phyloP scores from a whole-genome alignment of 2,329 filamentous ascomycete genomes.

The Microdochium nivale region DNA sequence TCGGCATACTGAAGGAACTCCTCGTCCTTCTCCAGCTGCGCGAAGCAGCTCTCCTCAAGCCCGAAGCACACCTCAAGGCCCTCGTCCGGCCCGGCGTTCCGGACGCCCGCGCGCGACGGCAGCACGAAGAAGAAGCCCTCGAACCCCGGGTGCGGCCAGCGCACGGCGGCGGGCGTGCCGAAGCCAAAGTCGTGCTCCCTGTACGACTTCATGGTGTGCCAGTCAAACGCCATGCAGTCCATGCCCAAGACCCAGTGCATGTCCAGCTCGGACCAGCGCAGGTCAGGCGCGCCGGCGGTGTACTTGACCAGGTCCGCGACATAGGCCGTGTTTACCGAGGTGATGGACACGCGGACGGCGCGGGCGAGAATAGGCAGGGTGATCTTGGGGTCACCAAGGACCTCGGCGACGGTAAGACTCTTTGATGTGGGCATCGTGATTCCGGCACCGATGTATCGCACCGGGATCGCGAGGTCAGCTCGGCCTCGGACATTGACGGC shows the following conservation, averaged over 20 bases:
- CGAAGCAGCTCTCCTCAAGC: constrained; percentile 1
- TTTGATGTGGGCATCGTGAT: too few relatives aligned
- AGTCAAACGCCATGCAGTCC: constrained; percentile 3
- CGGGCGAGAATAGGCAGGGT: too few relatives aligned
- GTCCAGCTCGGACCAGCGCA: constrained; percentile 1
- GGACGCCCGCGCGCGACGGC: neutral
- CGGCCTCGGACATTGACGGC: constrained; percentile 1
- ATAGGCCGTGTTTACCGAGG: neutral
- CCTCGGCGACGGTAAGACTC: too few relatives aligned
- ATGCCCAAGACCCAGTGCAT: constrained; percentile 1
- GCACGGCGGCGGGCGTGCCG: constrained; percentile 1
- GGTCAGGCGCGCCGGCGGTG: neutral
- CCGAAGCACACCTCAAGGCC: constrained; percentile 1
- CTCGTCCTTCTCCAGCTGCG: constrained; percentile 1
- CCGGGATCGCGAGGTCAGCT: neutral
- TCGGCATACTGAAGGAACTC: constrained; percentile 1
- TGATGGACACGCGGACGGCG: too few relatives aligned
- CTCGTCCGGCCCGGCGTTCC: constrained; percentile 1
- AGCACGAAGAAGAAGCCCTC: neutral
- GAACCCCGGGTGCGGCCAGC: constrained; percentile 1
- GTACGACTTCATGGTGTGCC: constrained; percentile 4
- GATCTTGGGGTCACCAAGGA: too few relatives aligned
- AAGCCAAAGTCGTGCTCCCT: constrained; percentile 1
- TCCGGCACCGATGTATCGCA: too few relatives aligned
- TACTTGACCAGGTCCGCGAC: constrained; percentile 1